Evolutionary conservation across 345 rosid genomes (phyloP).

Genomic region (Turnera subulata): DNA sequence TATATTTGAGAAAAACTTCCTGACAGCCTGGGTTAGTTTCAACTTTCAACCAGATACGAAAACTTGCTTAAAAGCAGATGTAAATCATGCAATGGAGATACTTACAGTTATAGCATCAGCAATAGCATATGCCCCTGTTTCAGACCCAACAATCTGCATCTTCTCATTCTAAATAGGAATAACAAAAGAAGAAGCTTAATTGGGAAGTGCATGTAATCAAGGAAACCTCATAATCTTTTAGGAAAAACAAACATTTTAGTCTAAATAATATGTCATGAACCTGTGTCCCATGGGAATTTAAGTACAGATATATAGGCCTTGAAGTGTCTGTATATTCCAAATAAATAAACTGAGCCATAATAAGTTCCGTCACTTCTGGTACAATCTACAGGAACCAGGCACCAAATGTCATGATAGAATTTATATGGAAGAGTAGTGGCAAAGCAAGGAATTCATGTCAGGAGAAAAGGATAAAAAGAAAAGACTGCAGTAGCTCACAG

Average conservation of each 20-base stretch:
- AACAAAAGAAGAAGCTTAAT: neutral
- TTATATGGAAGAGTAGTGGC: no score
- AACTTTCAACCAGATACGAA: no score
- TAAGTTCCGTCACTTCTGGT: constrained; percentile 81
- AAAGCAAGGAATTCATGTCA: neutral
- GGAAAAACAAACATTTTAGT: neutral
- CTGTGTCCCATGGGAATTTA: constrained; percentile 87
- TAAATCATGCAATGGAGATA: constrained; percentile 5
- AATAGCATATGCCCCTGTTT: constrained; percentile 87
- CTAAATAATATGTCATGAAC: constrained; percentile 23
- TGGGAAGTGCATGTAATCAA: constrained; percentile 2
- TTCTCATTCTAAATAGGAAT: constrained; percentile 58
- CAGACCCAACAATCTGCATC: constrained; percentile 85
- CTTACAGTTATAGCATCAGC: constrained; percentile 83
- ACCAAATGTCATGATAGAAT: constrained; percentile 3
- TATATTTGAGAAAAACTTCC: no score
- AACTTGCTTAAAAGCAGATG: no score
- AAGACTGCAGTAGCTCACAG: constrained; percentile 45
- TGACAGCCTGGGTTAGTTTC: no score
- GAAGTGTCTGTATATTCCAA: constrained; percentile 61
- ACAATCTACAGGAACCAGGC: constrained; percentile 54
- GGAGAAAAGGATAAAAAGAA: neutral
- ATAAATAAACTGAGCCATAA: constrained; percentile 86
- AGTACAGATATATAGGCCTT: constrained; percentile 77
- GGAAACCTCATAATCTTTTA: constrained; percentile 10